Evolutionary conservation across 192 early-diverging fungal genomes (phyloP).

Genomic region (Dissophora ornata): DNA sequence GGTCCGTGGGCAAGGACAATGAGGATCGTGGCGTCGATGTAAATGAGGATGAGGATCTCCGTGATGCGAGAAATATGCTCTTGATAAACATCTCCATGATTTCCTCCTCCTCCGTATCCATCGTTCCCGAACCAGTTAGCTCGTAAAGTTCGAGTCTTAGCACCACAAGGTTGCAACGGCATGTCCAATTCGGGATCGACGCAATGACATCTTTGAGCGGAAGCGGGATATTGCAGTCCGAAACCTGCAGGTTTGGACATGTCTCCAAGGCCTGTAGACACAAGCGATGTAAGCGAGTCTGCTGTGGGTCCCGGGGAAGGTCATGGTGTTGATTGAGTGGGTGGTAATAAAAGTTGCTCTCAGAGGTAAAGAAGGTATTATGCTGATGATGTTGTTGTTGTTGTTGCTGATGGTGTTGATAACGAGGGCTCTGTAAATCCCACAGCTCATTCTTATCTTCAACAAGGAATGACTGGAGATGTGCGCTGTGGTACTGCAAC

Average conservation of each 20-base stretch:
- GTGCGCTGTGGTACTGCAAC: conserved; percentile 4
- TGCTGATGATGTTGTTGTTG: background rate
- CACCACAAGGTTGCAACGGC: background rate
- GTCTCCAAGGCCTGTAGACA: conserved; percentile 14
- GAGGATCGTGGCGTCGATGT: background rate
- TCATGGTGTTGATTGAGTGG: background rate
- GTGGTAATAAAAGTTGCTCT: too few species aligned
- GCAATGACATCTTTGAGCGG: conserved; percentile 9
- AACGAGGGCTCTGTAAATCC: background rate
- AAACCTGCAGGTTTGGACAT: conserved; percentile 3
- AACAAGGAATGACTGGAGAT: conserved; percentile 13
- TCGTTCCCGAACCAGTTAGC: background rate
- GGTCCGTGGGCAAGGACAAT: background rate
- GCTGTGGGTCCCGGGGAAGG: too few species aligned
- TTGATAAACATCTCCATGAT: conserved; percentile 30
- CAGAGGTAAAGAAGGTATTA: too few species aligned
- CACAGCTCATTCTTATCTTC: background rate
- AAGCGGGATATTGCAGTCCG: background rate
- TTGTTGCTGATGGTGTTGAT: conserved; percentile 4
- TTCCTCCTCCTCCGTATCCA: conserved; percentile 2
- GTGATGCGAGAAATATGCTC: background rate
- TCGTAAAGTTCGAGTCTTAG: conserved; percentile 7
- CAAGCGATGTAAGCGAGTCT: background rate
- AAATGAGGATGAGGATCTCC: background rate
- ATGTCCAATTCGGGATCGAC: conserved; percentile 7